Evolutionary conservation across 2,329 filamentous ascomycete genomes (phyloP).

Genomic region (Diaporthe nobilis): DNA sequence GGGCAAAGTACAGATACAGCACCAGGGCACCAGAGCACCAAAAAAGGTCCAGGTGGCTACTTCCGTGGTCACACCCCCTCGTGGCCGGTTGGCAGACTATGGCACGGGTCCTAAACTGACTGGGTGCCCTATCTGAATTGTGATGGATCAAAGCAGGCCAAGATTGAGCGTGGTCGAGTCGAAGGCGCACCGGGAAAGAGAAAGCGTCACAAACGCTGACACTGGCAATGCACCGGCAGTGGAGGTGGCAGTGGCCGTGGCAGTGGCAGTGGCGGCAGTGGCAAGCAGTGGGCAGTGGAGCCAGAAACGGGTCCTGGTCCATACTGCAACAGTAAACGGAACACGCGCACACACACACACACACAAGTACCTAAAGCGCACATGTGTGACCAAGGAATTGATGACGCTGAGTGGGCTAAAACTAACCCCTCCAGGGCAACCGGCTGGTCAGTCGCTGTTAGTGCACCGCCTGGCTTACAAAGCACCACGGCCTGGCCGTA

Average conservation of each 20-base stretch:
- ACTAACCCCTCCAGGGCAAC: not conserved
- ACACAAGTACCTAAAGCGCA: not conserved
- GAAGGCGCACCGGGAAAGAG: not conserved
- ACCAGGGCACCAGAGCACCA: not conserved
- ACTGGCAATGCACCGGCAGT: not conserved
- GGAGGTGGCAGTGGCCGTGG: constrained; percentile 5
- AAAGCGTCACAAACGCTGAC: not conserved
- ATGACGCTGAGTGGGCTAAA: constrained; percentile 14
- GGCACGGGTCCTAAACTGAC: constrained; percentile 20
- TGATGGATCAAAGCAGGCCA: constrained; percentile 30
- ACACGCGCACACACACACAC: not conserved
- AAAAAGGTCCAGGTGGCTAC: not conserved
- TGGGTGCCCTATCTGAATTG: constrained; percentile 11
- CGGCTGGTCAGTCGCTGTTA: not conserved
- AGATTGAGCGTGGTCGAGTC: constrained; percentile 15
- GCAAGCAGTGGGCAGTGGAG: constrained; percentile 4
- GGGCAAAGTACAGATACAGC: not conserved
- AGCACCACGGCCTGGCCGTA: not conserved
- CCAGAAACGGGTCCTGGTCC: not conserved
- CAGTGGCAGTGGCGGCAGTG: constrained; percentile 21
- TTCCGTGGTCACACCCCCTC: constrained; percentile 10
- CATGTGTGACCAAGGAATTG: constrained; percentile 3
- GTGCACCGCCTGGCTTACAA: not conserved
- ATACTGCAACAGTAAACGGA: not conserved
- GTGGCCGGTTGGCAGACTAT: constrained; percentile 10